These are phyloP conservation scores for Emergomyces orientalis DNA, from an alignment of 2,329 filamentous ascomycete species.

Conservation along the genomic window DNA sequence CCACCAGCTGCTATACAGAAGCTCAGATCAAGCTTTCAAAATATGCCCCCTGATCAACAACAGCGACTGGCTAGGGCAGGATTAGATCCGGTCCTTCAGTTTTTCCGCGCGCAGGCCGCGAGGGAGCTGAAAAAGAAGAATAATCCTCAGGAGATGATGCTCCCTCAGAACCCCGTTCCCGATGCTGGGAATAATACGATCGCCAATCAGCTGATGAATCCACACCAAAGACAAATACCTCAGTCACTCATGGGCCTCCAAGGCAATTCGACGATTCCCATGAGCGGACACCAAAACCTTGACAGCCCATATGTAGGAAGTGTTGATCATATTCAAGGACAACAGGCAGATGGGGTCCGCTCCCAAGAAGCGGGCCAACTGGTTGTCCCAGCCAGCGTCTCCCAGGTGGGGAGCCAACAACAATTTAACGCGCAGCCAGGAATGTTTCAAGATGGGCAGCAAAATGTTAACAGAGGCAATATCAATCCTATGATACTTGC, in stretches of 20 bases:
- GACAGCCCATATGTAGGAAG: slow-evolving; percentile 33
- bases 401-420: slow-evolving; percentile 36
- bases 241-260: slow-evolving; percentile 36
- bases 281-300: slow-evolving; percentile 25
- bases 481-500: slow-evolving; percentile 34
- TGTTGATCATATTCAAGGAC: slow-evolving; percentile 49
- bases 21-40: slow-evolving; percentile 39
- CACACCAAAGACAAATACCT: slow-evolving; percentile 33
- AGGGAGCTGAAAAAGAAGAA: slow-evolving; percentile 32
- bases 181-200: slow-evolving; percentile 25
- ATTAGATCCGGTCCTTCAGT: slow-evolving; percentile 43
- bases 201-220: slow-evolving; percentile 28
- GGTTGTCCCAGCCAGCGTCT: slow-evolving; percentile 54
- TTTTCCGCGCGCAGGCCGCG: slow-evolving; percentile 43
- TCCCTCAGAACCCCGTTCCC: slow-evolving; percentile 22
- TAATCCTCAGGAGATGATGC: slow-evolving; percentile 24
- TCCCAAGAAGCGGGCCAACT: slow-evolving; percentile 52
- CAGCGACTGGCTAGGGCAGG: slow-evolving; percentile 37
- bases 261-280: slow-evolving; percentile 29
- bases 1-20: slow-evolving; percentile 39
- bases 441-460: slow-evolving; percentile 27
- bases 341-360: slow-evolving; percentile 53
- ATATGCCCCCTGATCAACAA: slow-evolving; percentile 40
- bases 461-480: slow-evolving; percentile 28
- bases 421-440: slow-evolving; percentile 34